Evolutionary conservation across 2,329 filamentous ascomycete genomes (phyloP).

Genomic region (Claviceps capensis): DNA sequence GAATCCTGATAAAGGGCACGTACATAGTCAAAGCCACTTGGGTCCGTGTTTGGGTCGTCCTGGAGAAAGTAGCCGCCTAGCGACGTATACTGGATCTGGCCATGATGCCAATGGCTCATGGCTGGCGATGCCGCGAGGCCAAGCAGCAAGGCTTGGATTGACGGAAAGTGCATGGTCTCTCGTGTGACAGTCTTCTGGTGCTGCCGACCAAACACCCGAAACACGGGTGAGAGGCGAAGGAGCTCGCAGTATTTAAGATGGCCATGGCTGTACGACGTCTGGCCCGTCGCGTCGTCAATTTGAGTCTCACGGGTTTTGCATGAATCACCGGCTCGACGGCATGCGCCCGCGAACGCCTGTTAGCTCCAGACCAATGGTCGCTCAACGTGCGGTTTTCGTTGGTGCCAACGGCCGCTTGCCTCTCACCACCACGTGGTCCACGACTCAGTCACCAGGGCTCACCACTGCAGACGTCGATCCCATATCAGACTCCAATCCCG

Average conservation of each 20-base stretch:
- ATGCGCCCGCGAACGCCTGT: not conserved
- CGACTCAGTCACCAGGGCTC: too few relatives aligned
- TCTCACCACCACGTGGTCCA: too few relatives aligned
- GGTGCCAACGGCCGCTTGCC: constrained; percentile 2
- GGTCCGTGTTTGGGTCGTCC: constrained; percentile 41
- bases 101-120: constrained; percentile 17
- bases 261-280: not conserved
- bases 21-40: constrained; percentile 51
- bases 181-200: not conserved
- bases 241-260: not conserved
- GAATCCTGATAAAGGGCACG: constrained; percentile 9
- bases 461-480: too few relatives aligned
- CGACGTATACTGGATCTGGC: constrained; percentile 44
- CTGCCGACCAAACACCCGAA: not conserved
- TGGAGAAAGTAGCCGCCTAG: constrained; percentile 51
- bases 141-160: constrained; percentile 16
- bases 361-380: not conserved
- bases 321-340: not conserved
- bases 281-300: not conserved
- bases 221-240: not conserved
- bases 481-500: too few relatives aligned
- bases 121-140: constrained; percentile 15
- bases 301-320: not conserved
- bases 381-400: not conserved
- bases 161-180: constrained; percentile 19